These are phyloP conservation scores for Scalesia atractyloides DNA, from an alignment of 129 eudicot genomes.

Conservation along the genomic window DNA sequence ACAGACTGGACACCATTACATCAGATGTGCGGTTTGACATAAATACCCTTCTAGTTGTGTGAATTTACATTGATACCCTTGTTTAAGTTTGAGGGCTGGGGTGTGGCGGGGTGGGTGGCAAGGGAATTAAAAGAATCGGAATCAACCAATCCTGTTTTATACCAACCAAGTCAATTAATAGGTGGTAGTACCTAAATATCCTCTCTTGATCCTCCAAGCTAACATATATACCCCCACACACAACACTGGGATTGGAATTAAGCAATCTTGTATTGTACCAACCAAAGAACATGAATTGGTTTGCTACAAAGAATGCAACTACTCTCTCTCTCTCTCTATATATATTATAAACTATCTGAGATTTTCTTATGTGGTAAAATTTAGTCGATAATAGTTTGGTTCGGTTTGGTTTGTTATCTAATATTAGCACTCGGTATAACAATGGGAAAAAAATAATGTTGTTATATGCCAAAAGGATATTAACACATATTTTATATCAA, in stretches of 20 bases:
- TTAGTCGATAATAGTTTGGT: background rate
- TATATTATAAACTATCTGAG: too few species aligned
- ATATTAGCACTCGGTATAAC: background rate
- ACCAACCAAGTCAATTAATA: constrained; percentile 23
- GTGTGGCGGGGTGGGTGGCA: constrained; percentile 7
- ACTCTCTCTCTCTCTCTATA: background rate
- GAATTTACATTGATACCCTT: constrained; percentile 32
- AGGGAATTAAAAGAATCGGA: constrained; percentile 24
- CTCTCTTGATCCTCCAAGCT: background rate
- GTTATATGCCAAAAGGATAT: too few species aligned
- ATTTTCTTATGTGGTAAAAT: too few species aligned
- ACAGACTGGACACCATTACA: constrained; percentile 53
- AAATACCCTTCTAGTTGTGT: constrained; percentile 32
- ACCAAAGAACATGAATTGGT: constrained; percentile 20
- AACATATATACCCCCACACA: background rate
- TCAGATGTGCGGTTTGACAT: constrained; percentile 25
- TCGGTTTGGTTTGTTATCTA: background rate
- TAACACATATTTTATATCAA: too few species aligned
- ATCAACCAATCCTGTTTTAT: constrained; percentile 26
- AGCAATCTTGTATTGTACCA: constrained; percentile 26
- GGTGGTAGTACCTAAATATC: constrained; percentile 19
- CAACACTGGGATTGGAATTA: constrained; percentile 17
- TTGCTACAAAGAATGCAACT: constrained; percentile 20
- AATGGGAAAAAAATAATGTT: too few species aligned
- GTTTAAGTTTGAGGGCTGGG: background rate